Evolutionary conservation across 139 green algal genomes (phyloP).

Genomic region (Coelastrella sp.): DNA sequence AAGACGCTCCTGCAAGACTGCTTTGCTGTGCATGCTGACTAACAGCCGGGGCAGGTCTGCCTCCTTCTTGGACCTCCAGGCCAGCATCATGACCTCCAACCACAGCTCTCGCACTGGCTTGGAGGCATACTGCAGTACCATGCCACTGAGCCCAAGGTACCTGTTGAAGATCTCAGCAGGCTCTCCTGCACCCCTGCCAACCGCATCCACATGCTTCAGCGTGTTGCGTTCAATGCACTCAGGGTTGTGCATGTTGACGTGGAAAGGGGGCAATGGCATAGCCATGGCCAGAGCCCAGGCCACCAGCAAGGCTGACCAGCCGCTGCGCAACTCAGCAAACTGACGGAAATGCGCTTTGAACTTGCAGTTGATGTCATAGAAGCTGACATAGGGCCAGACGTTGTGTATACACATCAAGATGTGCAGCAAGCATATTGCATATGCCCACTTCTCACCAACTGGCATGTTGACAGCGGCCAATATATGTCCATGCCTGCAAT

Average conservation of each 20-base stretch:
- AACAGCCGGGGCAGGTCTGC: background rate
- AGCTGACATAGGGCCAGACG: constrained; percentile 5
- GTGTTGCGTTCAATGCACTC: background rate
- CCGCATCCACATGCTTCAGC: background rate
- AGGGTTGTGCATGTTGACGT: constrained; percentile 21
- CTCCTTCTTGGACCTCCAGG: constrained; percentile 1
- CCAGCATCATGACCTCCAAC: constrained; percentile 10
- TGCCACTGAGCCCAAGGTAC: background rate
- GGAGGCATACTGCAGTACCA: constrained; percentile 4
- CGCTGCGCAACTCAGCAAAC: background rate
- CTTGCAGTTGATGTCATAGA: constrained; percentile 34
- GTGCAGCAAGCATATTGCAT: constrained; percentile 12
- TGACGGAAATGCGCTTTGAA: background rate
- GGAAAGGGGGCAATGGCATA: constrained; percentile 10
- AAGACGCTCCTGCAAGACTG: background rate
- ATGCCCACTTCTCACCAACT: background rate
- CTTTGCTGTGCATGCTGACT: background rate
- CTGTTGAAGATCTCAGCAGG: constrained; percentile 7
- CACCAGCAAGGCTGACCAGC: background rate
- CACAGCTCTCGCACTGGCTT: constrained; percentile 10
- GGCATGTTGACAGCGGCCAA: constrained; percentile 20
- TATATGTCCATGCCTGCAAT: background rate
- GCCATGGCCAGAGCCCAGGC: background rate
- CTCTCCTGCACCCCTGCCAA: background rate
- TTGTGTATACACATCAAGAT: constrained; percentile 19